Evolutionary conservation across 805 yeast genomes (phyloP).

Genomic region (Lachancea kluyveri): DNA sequence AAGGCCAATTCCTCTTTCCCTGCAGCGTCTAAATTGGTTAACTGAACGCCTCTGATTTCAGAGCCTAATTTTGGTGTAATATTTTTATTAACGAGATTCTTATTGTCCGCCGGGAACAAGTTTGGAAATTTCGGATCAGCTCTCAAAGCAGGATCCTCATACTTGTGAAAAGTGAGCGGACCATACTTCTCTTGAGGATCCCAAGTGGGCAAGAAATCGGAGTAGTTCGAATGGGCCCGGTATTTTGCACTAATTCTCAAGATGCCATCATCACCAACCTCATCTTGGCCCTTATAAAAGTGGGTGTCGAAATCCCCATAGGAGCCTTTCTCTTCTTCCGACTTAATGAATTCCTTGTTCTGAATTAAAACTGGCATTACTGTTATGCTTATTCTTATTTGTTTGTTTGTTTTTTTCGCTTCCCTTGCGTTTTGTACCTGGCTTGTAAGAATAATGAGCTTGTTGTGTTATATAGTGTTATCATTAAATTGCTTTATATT

Average conservation of each 20-base stretch:
- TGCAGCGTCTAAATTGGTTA: slow-evolving; percentile 43
- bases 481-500: too few relatives aligned
- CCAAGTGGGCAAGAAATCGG: slow-evolving; percentile 30
- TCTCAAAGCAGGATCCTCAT: slow-evolving; percentile 18
- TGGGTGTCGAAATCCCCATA: slow-evolving; percentile 29
- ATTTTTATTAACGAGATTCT: slow-evolving; percentile 29
- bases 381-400: too few relatives aligned
- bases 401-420: too few relatives aligned
- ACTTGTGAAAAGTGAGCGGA: slow-evolving; percentile 13
- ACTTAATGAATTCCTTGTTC: too few relatives aligned
- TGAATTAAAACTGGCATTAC: too few relatives aligned
- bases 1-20: slow-evolving; percentile 68
- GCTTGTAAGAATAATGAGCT: too few relatives aligned
- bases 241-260: slow-evolving; percentile 20
- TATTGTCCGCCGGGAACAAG: slow-evolving; percentile 20
- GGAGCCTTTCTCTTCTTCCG: too few relatives aligned
- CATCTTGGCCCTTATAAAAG: slow-evolving; percentile 19
- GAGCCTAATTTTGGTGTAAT: slow-evolving; percentile 69
- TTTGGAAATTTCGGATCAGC: slow-evolving; percentile 19
- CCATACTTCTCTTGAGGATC: slow-evolving; percentile 19
- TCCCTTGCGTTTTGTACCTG: too few relatives aligned
- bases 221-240: slow-evolving; percentile 17
- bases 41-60: slow-evolving; percentile 54
- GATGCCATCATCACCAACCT: slow-evolving; percentile 26
- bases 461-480: too few relatives aligned